Evolutionary conservation across 768 basidiomycete species (phyloP).

Genomic region (Suillus americanus): DNA sequence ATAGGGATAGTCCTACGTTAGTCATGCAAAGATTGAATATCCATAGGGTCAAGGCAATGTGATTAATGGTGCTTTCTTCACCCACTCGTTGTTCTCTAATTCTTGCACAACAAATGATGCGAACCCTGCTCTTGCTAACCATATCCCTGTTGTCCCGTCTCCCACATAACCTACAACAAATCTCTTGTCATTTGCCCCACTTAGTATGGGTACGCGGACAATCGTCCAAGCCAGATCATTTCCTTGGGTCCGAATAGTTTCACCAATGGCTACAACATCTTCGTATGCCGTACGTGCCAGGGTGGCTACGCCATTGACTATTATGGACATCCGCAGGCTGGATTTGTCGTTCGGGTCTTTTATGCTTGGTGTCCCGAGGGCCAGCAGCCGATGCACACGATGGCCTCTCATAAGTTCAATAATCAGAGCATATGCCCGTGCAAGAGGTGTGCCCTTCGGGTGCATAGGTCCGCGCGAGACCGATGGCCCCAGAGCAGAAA

Average conservation of each 20-base stretch:
- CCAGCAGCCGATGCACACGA: slow-evolving; percentile 57
- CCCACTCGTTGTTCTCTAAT: slow-evolving; percentile 58
- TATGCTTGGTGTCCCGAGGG: slow-evolving; percentile 67
- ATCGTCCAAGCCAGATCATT: slow-evolving; percentile 67
- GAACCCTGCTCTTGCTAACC: slow-evolving; percentile 57
- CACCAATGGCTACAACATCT: slow-evolving; percentile 65
- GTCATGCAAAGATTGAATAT: not conserved
- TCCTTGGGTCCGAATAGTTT: slow-evolving; percentile 48
- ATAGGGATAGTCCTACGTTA: not conserved
- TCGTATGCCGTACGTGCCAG: slow-evolving; percentile 60
- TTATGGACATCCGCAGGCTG: slow-evolving; percentile 36
- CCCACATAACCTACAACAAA: slow-evolving; percentile 67
- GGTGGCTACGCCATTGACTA: slow-evolving; percentile 38
- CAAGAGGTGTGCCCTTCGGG: slow-evolving; percentile 55
- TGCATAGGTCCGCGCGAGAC: slow-evolving; percentile 41
- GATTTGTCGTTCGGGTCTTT: slow-evolving; percentile 59
- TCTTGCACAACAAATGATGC: slow-evolving; percentile 61
- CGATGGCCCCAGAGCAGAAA: slow-evolving; percentile 65
- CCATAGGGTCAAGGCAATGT: slow-evolving; percentile 25
- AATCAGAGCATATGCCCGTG: slow-evolving; percentile 55
- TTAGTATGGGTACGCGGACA: slow-evolving; percentile 64
- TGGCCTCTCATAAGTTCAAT: slow-evolving; percentile 56
- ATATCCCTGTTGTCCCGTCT: slow-evolving; percentile 51
- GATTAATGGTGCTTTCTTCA: slow-evolving; percentile 41
- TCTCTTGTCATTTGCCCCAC: slow-evolving; percentile 42